Conservation (phyloP, 306 rosid species). For the Coriaria nepalensis region DNA sequence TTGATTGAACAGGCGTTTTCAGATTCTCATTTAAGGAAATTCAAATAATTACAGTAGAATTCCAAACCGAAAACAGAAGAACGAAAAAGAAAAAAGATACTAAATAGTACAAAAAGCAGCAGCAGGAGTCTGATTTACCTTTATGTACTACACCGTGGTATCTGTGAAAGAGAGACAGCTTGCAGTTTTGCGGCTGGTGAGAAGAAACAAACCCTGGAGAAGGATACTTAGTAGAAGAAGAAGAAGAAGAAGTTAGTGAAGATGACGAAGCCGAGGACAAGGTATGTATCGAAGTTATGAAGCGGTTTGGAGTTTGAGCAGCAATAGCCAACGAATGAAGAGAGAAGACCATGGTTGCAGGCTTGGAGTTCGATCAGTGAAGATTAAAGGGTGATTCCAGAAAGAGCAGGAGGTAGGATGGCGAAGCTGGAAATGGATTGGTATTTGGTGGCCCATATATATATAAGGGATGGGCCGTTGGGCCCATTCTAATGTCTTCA, state of each 20-base stretch:
- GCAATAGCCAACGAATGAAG: constrained; percentile 26
- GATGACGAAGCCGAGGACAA: constrained; percentile 15
- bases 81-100: background rate
- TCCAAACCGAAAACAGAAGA: background rate
- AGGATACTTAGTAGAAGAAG: constrained; percentile 10
- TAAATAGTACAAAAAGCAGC: background rate
- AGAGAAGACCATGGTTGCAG: constrained; percentile 40
- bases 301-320: constrained; percentile 14
- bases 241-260: constrained; percentile 12
- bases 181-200: constrained; percentile 17
- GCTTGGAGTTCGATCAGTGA: no score
- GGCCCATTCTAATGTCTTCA: no score
- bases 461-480: no score
- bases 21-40: background rate
- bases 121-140: constrained; percentile 13
- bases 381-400: no score
- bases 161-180: constrained; percentile 19
- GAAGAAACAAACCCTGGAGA: constrained; percentile 11
- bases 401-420: no score
- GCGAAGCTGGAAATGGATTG: no score
- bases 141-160: constrained; percentile 18
- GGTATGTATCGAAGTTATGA: constrained; percentile 13
- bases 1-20: background rate
- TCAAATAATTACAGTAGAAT: background rate
- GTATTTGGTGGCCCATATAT: no score